Base-by-base conservation (phyloP, 495 filamentous ascomycete genomes). In the Penicillium cataractarum region DNA sequence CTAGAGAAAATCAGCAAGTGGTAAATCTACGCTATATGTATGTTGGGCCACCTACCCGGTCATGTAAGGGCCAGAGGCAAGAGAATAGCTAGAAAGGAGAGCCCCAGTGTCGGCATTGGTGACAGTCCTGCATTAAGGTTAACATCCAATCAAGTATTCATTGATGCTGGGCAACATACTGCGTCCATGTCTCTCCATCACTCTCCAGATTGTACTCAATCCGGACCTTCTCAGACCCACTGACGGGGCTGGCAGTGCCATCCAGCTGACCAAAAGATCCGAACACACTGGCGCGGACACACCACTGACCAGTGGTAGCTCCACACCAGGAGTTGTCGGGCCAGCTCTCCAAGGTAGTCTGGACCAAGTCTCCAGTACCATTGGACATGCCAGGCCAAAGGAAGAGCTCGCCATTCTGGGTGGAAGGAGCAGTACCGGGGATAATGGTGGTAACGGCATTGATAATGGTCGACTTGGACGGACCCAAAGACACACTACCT, bases 381-480 rank as follows among this genome's bases (percentile, higher is more conserved):
- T 80, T 80, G 65, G 74, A 77, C 76, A 80, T 80, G 0, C 76
- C 77, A 17, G 76, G 77, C 77, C 77, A 80, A 27, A 80, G 67
- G 67, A 78, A 80, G 0, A 80, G 65, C 22, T 63, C 68, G 7
- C 76, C 76, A 48, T 67, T 72, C 60, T 80, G 76, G 2, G 74
- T 73, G 0, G 70, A 29, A 4, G 78, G 75, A 0, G 75, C 74
- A 33, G 67, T 51, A 26, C 76, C 78, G 9, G 78, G 75, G 53
- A 77, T 72, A 44, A 79, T 52, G 26, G 78, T 79, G n/a, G 75
- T 78, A 6, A 78, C 75, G 8, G 78, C 76, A 44, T 76, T 71
- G 57, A 74, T 49, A 12, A 49, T 49, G 2, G 46, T 49, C 22
- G 46, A 49, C 21, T 49, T 49, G 46, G 46, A 26, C 10, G 46